Evolutionary conservation across 129 eudicot species (phyloP).

Genomic region (Chrysanthemum makinoi): DNA sequence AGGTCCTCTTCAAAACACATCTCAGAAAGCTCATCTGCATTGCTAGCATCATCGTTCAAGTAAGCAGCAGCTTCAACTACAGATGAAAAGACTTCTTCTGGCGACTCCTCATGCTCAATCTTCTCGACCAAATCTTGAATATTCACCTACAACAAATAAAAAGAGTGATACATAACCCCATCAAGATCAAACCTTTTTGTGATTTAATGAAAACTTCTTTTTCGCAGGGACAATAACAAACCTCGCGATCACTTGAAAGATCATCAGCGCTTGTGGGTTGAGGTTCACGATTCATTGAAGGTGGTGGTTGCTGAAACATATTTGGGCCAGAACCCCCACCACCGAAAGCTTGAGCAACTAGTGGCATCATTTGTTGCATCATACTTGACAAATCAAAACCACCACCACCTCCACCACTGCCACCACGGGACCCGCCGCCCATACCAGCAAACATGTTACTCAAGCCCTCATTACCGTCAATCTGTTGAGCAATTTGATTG

Average conservation of each 20-base stretch:
- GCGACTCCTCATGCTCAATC: constrained; percentile 52
- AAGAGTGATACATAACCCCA: not conserved
- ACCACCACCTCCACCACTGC: constrained; percentile 53
- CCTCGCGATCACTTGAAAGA: constrained; percentile 49
- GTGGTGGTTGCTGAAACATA: constrained; percentile 33
- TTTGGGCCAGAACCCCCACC: constrained; percentile 44
- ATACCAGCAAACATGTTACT: constrained; percentile 65
- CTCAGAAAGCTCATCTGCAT: constrained; percentile 44
- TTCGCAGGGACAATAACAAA: constrained; percentile 38
- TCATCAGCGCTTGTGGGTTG: constrained; percentile 32
- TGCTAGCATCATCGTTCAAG: constrained; percentile 30
- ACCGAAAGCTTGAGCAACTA: constrained; percentile 90
- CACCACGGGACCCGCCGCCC: constrained; percentile 43
- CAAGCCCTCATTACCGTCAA: constrained; percentile 58
- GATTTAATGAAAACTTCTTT: not conserved
- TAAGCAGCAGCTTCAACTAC: constrained; percentile 55
- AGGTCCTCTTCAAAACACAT: constrained; percentile 55
- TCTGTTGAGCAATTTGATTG: constrained; percentile 86
- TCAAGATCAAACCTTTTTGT: not conserved
- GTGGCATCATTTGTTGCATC: constrained; percentile 98
- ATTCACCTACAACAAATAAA: constrained; percentile 33
- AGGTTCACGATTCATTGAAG: constrained; percentile 26
- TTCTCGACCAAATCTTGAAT: constrained; percentile 56
- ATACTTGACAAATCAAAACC: constrained; percentile 77
- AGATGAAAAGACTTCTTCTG: constrained; percentile 59